Percentiles rank a stretch among this genome's conserved stretches.
Evolutionary conservation across 805 yeast genomes (phyloP).

Genomic region (Saturnispora zaruensis): DNA sequence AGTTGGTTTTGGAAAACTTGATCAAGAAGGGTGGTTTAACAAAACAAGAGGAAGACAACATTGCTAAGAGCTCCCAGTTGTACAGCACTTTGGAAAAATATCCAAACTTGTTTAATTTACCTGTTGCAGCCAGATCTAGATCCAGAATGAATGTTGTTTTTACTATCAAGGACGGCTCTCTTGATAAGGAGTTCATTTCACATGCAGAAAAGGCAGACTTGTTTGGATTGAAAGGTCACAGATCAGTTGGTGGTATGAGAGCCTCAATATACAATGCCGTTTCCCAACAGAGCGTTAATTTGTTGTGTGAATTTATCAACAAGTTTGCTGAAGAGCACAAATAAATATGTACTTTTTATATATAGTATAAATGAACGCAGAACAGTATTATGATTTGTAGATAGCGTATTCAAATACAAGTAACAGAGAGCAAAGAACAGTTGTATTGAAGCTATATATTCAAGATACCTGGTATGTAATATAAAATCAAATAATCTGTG

Average conservation of each 20-base stretch:
- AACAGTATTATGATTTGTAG: too few species aligned
- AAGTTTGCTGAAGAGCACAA: conserved; percentile 44
- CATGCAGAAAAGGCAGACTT: conserved; percentile 54
- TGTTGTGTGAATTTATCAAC: conserved; percentile 47
- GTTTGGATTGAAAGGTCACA: conserved; percentile 85
- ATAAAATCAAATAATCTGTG: conserved; percentile 56
- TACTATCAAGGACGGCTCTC: conserved; percentile 49
- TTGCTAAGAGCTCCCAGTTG: conserved; percentile 51
- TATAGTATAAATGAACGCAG: too few species aligned
- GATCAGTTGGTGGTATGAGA: conserved; percentile 96
- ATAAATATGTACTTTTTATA: not conserved
- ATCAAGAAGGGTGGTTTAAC: conserved; percentile 64
- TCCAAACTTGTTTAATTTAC: conserved; percentile 56
- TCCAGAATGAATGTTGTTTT: conserved; percentile 93
- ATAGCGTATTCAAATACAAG: too few species aligned
- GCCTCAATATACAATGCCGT: conserved; percentile 91
- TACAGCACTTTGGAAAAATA: conserved; percentile 59
- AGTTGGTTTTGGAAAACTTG: conserved; percentile 62
- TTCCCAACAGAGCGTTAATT: conserved; percentile 46
- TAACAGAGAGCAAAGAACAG: too few species aligned
- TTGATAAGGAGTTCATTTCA: conserved; percentile 62
- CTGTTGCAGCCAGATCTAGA: conserved; percentile 57
- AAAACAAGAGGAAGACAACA: conserved; percentile 49
- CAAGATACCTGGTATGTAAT: conserved; percentile 35
- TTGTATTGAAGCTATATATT: not conserved